These are phyloP conservation scores for Purshia tridentata DNA, from an alignment of 306 rosid species.

Conservation along the genomic window DNA sequence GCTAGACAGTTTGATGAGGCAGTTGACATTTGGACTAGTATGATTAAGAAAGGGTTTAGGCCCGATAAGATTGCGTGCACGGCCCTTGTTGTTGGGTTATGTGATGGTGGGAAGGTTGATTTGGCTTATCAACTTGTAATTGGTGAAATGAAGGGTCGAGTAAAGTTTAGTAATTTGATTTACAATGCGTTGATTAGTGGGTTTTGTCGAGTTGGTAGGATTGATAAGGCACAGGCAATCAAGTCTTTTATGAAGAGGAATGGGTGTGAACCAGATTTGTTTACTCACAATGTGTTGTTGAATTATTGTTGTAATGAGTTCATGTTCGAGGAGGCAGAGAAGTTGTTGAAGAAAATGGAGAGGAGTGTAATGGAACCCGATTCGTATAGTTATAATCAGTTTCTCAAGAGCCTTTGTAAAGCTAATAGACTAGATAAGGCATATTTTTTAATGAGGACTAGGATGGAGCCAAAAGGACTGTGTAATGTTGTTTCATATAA, in stretches of 20 bases:
- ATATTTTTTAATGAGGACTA: slow-evolving; percentile 54
- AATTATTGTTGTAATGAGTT: slow-evolving; percentile 75
- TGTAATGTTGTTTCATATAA: slow-evolving; percentile 82
- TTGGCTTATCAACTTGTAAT: slow-evolving; percentile 82
- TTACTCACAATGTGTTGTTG: slow-evolving; percentile 77
- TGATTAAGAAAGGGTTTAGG: slow-evolving; percentile 53
- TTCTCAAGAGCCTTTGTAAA: slow-evolving; percentile 73
- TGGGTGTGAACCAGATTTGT: slow-evolving; percentile 78
- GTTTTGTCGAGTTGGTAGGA: slow-evolving; percentile 63
- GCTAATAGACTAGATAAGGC: slow-evolving; percentile 63
- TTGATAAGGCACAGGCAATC: slow-evolving; percentile 67
- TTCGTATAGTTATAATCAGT: slow-evolving; percentile 71
- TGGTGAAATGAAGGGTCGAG: slow-evolving; percentile 52
- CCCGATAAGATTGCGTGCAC: slow-evolving; percentile 66
- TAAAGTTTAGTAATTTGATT: slow-evolving; percentile 49
- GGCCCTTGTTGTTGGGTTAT: slow-evolving; percentile 76
- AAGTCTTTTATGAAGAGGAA: slow-evolving; percentile 64
- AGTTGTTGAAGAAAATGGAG: slow-evolving; percentile 67
- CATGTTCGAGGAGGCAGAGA: slow-evolving; percentile 60
- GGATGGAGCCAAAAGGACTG: slow-evolving; percentile 61
- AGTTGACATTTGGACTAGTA: slow-evolving; percentile 49
- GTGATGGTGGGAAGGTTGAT: slow-evolving; percentile 69
- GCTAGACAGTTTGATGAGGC: slow-evolving; percentile 51
- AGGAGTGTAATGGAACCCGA: slow-evolving; percentile 68
- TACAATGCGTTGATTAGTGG: slow-evolving; percentile 75